Percentiles rank a stretch among this genome's conserved stretches.
Conservation (phyloP, 1,139 yeast species). For the Nadsonia commutata region DNA sequence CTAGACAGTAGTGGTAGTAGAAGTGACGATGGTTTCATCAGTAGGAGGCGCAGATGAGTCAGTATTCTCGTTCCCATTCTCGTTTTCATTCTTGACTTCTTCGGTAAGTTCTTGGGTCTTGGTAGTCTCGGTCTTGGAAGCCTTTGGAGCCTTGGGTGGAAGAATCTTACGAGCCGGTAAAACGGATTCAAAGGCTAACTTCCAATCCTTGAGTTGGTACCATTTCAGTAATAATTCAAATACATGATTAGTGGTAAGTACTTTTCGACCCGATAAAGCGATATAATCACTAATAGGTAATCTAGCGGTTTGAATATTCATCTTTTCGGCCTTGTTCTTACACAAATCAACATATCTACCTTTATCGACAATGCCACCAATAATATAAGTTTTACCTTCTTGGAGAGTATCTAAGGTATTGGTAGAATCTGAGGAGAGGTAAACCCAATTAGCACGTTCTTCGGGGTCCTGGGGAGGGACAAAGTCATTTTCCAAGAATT, state of each 20-base stretch:
- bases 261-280: conserved; percentile 69
- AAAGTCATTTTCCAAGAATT: conserved; percentile 36
- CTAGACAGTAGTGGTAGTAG: no score
- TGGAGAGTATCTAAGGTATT: conserved; percentile 46
- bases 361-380: conserved; percentile 94
- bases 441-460: conserved; percentile 34
- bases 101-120: no score
- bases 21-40: no score
- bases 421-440: conserved; percentile 78
- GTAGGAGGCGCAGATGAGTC: no score
- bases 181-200: conserved; percentile 64
- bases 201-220: conserved; percentile 74
- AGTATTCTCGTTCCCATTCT: no score
- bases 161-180: conserved; percentile 65
- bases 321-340: conserved; percentile 58
- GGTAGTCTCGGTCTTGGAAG: conserved; percentile 3
- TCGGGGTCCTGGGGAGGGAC: conserved; percentile 16
- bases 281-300: conserved; percentile 82
- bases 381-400: conserved; percentile 59
- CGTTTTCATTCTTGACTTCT: no score
- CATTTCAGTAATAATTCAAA: conserved; percentile 72
- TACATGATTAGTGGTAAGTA: conserved; percentile 87
- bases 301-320: conserved; percentile 59
- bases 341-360: conserved; percentile 79
- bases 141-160: conserved; percentile 2